A percentile compares a stretch with the other conserved stretches of the same genome.
Conservation (phyloP, 441 rosid species). For the Aleurites moluccanus region DNA sequence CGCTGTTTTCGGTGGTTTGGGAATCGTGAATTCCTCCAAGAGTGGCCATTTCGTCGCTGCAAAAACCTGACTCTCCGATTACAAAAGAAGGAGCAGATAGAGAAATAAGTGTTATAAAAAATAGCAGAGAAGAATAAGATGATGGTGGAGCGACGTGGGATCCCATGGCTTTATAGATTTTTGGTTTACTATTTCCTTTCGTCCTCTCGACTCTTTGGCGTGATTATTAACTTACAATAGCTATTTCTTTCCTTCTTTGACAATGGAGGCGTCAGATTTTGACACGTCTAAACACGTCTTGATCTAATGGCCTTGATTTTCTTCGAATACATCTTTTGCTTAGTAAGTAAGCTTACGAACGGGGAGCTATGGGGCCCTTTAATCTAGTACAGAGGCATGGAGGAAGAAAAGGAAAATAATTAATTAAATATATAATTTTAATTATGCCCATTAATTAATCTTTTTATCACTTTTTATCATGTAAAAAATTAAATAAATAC, state of each 20-base stretch:
- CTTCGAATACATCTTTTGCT: background rate
- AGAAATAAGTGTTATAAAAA: background rate
- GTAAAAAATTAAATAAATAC: no score
- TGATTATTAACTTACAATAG: background rate
- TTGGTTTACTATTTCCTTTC: background rate
- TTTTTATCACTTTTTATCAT: no score
- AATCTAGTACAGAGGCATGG: no score
- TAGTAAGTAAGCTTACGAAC: background rate
- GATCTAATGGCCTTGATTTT: background rate
- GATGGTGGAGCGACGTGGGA: background rate
- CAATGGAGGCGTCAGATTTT: background rate
- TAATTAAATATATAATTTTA: no score
- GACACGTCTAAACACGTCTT: conserved; percentile 13
- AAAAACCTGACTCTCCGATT: conserved; percentile 26
- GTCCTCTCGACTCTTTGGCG: background rate
- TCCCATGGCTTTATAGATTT: conserved; percentile 9
- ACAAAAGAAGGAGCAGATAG: background rate
- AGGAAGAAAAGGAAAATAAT: no score
- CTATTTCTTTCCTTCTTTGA: background rate
- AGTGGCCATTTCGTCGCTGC: conserved; percentile 49
- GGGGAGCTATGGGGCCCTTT: background rate
- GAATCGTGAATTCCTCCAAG: conserved; percentile 66
- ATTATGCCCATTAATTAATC: no score
- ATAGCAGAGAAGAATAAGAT: background rate
- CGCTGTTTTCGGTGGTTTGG: conserved; percentile 51